Evolutionary conservation across 2,329 filamentous ascomycete species (phyloP).

Genomic region (Dryadomyces quercus-mongolicae): DNA sequence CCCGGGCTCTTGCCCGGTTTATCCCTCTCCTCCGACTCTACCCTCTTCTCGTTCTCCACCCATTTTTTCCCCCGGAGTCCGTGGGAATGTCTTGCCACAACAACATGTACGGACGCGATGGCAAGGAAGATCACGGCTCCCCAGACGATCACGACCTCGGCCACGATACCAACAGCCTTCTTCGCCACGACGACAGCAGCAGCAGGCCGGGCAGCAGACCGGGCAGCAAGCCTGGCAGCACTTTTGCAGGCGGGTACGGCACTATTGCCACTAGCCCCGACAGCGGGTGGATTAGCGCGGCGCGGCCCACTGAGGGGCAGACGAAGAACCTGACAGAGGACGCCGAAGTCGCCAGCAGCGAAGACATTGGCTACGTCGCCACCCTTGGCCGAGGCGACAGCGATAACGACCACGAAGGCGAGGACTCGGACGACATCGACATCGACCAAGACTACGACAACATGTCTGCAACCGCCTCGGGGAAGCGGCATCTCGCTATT

Average conservation of each 20-base stretch:
- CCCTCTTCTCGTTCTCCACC: no score
- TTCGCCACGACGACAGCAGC: not conserved
- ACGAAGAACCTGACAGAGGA: not conserved
- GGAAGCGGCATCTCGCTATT: constrained; percentile 8
- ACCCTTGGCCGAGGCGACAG: not conserved
- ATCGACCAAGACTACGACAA: not conserved
- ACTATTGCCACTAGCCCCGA: not conserved
- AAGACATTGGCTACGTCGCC: no score
- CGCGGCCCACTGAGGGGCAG: not conserved
- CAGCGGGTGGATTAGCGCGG: not conserved
- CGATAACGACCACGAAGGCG: not conserved
- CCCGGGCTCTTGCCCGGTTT: no score
- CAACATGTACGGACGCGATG: no score
- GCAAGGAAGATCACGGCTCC: no score
- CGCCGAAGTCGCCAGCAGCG: no score
- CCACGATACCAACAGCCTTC: no score
- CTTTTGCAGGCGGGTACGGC: not conserved
- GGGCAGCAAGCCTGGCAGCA: not conserved
- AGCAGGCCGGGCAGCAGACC: not conserved
- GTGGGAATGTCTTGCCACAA: no score
- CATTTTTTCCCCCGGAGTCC: no score
- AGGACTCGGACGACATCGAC: no score
- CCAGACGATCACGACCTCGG: no score
- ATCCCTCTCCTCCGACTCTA: no score
- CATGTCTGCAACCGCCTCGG: not conserved